Evolutionary conservation across 805 yeast species (phyloP), one percentile per base, ranked within the genome.

Genomic region (Ogataea chonburiensis): DNA sequence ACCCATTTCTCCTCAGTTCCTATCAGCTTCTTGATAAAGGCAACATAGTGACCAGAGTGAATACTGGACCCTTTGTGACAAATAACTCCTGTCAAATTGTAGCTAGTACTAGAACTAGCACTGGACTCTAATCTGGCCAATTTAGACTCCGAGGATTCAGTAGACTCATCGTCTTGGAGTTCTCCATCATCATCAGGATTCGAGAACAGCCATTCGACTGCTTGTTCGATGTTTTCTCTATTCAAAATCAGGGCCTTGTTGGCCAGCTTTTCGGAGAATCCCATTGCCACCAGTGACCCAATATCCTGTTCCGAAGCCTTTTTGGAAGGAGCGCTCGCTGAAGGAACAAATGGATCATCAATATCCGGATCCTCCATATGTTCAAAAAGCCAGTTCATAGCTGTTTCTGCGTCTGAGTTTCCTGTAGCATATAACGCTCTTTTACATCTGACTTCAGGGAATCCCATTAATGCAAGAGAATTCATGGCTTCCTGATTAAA

Each of bases 31-130:
- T 68, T 72, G 20, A 85, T 66, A 51, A 83, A 88, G 1, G 81
- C 85, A 25, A 89, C 96, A 58, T 88, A 88, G 58, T 88, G 97
- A 1, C 96, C 96, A 0, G 95, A 85, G 48, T 89, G 96, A 1
- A 86, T 82, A 9, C 95, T 82, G 2, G 78, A 69, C 6, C 97
- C 97, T 58, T 88, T 89, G 59, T 88, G 97, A 56, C 96, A 87
- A 11, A 89, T 68, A 5, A 85, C 81, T 0, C 83, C 82, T 28
- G 71, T 67, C 31, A 89, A 59, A 4, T 50, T 43, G 53, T 81
- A 87, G 3, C 34, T 40, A 7, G 27, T 17, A 7, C 24, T 21
- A 3, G 27, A 22, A 2, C 42, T 25, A 3, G 34, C 24, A 5
- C 24, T 29, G 5, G 24, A 20, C 16, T 43, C 42, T 9, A 53